Base-by-base conservation (phyloP, 495 filamentous ascomycete species). In the Penicillium cataractarum region DNA sequence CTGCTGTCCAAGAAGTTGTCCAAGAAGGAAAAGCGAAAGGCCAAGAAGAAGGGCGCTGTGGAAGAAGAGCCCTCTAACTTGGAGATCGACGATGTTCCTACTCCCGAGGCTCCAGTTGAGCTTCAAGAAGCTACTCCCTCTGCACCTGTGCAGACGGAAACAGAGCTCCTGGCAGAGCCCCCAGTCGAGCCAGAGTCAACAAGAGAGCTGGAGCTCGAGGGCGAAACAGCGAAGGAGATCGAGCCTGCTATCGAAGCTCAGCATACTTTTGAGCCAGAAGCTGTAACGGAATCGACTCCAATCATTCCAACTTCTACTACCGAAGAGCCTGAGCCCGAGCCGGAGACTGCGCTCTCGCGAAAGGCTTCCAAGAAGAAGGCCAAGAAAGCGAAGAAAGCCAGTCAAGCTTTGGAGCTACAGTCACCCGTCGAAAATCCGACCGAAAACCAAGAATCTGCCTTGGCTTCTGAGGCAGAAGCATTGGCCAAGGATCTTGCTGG, bases 21-120 rank as follows among this genome's bases (percentile, higher is more conserved):
- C 17, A 76, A 77, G 60, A 78, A 77, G 49, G 74, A 81, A 31
- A 76, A 76, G 65, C 77, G 78, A 26, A 79, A 73, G 44, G 61
- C 57, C 22, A 78, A 77, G 63, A 71, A 74, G 56, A 64, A 62
- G 37, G 63, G 26, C 1, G 26, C 22, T n/a, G 17, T 55, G 7
- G 62, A 64, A 51, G 58, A 63, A 12, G 15, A 8, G 15, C 31
- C 50, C 24, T 6, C 42, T n/a, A n/a, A 12, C 22, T 32, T 57
- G 9, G 60, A 59, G 24, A n/a, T n/a, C n/a, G 9, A 37, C 4
- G 29, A 33, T 2, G 15, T 44, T 26, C 24, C 29, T 31, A 33
- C 40, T 24, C 8, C 46, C 22, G 58, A 61, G 19, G 3, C 49
- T 32, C 15, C 49, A 13, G 49, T n/a, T 10, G 55, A 55, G n/a